A percentile compares a stretch with the other conserved stretches of the same genome.
Evolutionary conservation across 441 rosid genomes (phyloP).

Genomic region (Cnidoscolus chayamansa): DNA sequence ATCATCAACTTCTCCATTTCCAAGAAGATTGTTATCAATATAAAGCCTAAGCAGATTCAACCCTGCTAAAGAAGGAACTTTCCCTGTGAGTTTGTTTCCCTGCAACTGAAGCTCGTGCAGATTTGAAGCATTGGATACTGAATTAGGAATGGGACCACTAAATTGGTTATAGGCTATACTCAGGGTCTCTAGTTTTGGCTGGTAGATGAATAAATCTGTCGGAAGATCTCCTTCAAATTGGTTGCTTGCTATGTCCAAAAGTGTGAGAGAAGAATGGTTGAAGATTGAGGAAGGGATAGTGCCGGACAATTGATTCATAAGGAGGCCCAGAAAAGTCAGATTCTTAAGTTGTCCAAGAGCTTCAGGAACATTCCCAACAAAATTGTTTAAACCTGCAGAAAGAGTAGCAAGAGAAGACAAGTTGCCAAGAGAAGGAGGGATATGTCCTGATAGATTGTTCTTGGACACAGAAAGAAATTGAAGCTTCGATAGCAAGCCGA

Average conservation of each 20-base stretch:
- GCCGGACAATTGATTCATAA: conserved; percentile 10
- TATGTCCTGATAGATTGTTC: conserved; percentile 32
- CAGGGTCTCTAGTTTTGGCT: conserved; percentile 11
- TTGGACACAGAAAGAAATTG: background rate
- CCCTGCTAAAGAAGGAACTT: conserved; percentile 13
- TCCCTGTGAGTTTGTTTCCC: conserved; percentile 21
- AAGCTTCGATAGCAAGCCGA: conserved; percentile 13
- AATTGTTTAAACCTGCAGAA: conserved; percentile 28
- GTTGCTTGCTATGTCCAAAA: background rate
- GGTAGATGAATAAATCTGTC: background rate
- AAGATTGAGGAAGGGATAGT: conserved; percentile 12
- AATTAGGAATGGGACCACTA: conserved; percentile 19
- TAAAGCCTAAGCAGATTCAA: background rate
- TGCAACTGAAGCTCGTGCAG: background rate
- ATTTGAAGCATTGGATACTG: conserved; percentile 14
- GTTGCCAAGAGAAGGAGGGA: conserved; percentile 37
- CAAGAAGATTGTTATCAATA: conserved; percentile 16
- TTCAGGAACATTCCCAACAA: conserved; percentile 29
- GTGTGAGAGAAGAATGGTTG: conserved; percentile 11
- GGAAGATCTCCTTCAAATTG: conserved; percentile 5
- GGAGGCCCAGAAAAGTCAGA: background rate
- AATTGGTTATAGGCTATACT: background rate
- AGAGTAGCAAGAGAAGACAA: conserved; percentile 32
- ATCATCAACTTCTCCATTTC: conserved; percentile 14
- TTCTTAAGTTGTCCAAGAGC: background rate